These are phyloP conservation scores for Camelina neglecta DNA, from an alignment of 345 rosid species.

Conservation along the genomic window DNA sequence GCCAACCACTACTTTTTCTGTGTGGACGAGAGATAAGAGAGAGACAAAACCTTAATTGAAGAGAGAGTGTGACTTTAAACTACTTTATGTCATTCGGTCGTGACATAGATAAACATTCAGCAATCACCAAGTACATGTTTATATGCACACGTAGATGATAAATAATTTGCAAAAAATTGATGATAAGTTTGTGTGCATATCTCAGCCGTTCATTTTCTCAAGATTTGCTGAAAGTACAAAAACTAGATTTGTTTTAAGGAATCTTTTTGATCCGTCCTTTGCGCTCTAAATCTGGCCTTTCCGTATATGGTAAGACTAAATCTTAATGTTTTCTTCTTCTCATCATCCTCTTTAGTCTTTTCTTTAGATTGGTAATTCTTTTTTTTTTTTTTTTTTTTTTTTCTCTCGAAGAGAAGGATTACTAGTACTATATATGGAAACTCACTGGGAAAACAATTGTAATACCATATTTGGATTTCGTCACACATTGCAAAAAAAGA, in stretches of 20 bases:
- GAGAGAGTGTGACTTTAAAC: constrained; percentile 5
- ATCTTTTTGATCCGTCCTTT: not conserved
- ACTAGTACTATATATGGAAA: no score
- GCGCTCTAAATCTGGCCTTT: constrained; percentile 5
- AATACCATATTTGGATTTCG: no score
- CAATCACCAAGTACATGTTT: constrained; percentile 20
- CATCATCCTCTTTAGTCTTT: not conserved
- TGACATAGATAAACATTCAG: not conserved
- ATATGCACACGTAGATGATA: not conserved
- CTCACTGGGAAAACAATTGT: no score
- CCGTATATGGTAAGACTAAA: constrained; percentile 1
- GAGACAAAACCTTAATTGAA: constrained; percentile 8
- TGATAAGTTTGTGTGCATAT: not conserved
- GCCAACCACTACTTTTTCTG: constrained; percentile 25
- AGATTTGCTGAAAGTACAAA: constrained; percentile 7
- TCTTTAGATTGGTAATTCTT: not conserved
- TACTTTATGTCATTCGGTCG: not conserved
- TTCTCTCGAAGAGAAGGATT: no score
- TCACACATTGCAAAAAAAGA: no score
- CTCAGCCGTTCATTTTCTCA: constrained; percentile 21
- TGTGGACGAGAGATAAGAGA: not conserved
- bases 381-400: no score
- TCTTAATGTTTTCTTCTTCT: not conserved
- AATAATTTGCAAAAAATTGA: not conserved
- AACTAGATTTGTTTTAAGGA: constrained; percentile 26